A percentile compares a stretch with the other conserved stretches of the same genome.
Evolutionary conservation across 345 rosid species (phyloP).

Genomic region (Theobroma cacao): DNA sequence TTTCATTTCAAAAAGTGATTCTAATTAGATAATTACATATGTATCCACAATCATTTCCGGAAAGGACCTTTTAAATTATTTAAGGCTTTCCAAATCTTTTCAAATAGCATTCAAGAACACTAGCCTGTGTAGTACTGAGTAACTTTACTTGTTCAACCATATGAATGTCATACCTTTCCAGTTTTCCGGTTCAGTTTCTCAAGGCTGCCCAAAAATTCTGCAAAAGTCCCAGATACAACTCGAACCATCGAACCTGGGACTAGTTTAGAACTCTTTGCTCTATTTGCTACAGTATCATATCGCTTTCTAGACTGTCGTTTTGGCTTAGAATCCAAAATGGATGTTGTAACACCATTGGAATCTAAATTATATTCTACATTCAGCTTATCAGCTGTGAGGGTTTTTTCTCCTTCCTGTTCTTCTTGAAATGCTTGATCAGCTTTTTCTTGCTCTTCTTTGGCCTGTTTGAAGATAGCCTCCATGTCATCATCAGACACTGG

Average conservation of each 20-base stretch:
- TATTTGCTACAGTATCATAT: slow-evolving; percentile 24
- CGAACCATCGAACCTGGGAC: slow-evolving; percentile 66
- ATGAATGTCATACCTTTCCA: slow-evolving; percentile 48
- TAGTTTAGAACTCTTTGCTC: slow-evolving; percentile 33
- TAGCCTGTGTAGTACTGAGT: background rate
- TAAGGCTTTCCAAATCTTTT: background rate
- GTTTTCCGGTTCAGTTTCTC: slow-evolving; percentile 73
- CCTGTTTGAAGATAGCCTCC: slow-evolving; percentile 66
- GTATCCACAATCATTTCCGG: background rate
- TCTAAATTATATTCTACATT: slow-evolving; percentile 27
- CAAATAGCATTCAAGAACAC: background rate
- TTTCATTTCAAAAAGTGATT: background rate
- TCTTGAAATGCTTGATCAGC: slow-evolving; percentile 64
- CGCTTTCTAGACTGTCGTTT: slow-evolving; percentile 31
- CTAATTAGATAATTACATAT: background rate
- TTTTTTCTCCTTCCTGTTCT: slow-evolving; percentile 33
- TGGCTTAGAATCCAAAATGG: slow-evolving; percentile 34
- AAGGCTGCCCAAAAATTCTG: slow-evolving; percentile 68
- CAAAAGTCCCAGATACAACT: slow-evolving; percentile 73
- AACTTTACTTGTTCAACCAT: background rate
- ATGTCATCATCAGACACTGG: slow-evolving; percentile 67
- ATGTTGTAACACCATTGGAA: slow-evolving; percentile 22
- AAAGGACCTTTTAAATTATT: background rate
- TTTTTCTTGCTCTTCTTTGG: slow-evolving; percentile 74
- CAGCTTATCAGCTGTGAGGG: slow-evolving; percentile 25